Conservation (phyloP, 2,329 filamentous ascomycete genomes). For the Blastomyces silverae region DNA sequence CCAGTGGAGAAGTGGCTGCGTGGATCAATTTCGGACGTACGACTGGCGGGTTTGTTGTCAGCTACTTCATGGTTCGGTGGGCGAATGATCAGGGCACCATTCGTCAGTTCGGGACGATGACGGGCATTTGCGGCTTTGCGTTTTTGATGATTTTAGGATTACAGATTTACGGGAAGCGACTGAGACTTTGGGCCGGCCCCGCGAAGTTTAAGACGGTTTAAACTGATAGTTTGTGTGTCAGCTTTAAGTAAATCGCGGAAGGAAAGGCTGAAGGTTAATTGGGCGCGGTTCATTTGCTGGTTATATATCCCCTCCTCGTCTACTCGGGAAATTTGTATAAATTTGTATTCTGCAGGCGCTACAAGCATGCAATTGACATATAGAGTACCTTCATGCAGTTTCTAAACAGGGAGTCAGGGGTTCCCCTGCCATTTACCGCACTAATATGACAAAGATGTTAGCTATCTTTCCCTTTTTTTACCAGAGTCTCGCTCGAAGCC, state of each 20-base stretch:
- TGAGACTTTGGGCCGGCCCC: slow-evolving; percentile 34
- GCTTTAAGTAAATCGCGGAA: not conserved
- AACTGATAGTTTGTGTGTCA: not conserved
- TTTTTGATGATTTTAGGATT: slow-evolving; percentile 35
- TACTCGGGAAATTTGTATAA: not conserved
- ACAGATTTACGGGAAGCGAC: slow-evolving; percentile 35
- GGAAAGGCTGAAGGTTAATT: not conserved
- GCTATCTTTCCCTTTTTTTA: not conserved
- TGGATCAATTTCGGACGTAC: slow-evolving; percentile 49
- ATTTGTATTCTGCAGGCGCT: not conserved
- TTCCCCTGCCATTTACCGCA: not conserved
- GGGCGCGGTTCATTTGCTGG: not conserved
- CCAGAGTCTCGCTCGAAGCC: not conserved
- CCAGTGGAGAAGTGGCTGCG: slow-evolving; percentile 48
- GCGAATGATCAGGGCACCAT: slow-evolving; percentile 41
- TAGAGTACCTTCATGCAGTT: not conserved
- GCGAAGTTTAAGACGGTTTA: slow-evolving; percentile 31
- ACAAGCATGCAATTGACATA: not conserved
- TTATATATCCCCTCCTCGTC: not conserved
- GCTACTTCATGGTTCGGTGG: slow-evolving; percentile 51
- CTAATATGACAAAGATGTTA: not conserved
- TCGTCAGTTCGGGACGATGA: slow-evolving; percentile 45
- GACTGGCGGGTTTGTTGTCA: slow-evolving; percentile 47
- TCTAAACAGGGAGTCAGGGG: not conserved
- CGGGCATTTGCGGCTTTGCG: slow-evolving; percentile 35